phyloP scores from a whole-genome alignment of 2,329 filamentous ascomycete species.

The Colletotrichum cordylinicola region DNA sequence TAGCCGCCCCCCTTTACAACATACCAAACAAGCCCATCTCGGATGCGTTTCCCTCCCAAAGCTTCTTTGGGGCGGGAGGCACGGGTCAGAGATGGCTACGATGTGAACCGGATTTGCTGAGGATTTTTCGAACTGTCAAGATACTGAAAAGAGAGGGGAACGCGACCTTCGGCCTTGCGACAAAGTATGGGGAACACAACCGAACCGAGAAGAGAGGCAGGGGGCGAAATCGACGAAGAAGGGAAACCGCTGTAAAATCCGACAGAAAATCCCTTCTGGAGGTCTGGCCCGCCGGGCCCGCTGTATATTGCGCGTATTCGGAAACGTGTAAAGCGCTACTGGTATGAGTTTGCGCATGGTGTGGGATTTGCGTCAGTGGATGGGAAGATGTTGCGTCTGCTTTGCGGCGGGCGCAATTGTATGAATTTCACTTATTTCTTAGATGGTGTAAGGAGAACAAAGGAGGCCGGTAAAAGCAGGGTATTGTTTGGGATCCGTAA shows the following conservation, averaged over 20 bases:
- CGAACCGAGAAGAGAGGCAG: neutral
- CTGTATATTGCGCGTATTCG: slow-evolving; percentile 13
- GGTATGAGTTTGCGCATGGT: neutral
- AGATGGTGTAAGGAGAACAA: slow-evolving; percentile 21
- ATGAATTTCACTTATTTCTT: slow-evolving; percentile 1
- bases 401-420: neutral
- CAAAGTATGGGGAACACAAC: neutral
- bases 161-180: neutral
- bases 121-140: slow-evolving; percentile 19
- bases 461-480: slow-evolving; percentile 9
- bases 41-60: slow-evolving; percentile 6
- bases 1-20: slow-evolving; percentile 19
- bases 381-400: neutral
- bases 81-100: neutral
- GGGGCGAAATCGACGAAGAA: neutral
- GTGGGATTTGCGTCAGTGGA: neutral
- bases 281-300: neutral
- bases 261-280: neutral
- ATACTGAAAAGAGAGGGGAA: slow-evolving; percentile 21
- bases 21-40: slow-evolving; percentile 8
- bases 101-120: slow-evolving; percentile 22
- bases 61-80: neutral
- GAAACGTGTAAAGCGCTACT: slow-evolving; percentile 3
- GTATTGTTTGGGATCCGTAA: slow-evolving; percentile 14
- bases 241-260: neutral